Evolutionary conservation across 2,329 filamentous ascomycete genomes (phyloP), one percentile per base, ranked within the genome.

Genomic region (Trichoderma lentiforme): DNA sequence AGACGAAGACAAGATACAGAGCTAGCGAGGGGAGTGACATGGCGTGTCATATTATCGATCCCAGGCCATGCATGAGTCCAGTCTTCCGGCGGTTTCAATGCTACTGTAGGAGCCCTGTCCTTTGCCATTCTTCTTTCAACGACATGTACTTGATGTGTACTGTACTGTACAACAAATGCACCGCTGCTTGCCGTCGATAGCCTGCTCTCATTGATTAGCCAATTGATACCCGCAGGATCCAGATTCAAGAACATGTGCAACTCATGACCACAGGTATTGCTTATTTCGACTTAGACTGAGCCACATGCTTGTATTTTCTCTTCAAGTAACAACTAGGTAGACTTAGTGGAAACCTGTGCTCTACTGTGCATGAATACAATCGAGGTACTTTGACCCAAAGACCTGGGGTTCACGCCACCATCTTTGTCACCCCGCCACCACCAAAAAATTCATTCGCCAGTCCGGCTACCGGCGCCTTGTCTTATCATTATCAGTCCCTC

Each of bases 381-480:
- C 0, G n/a, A 21, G n/a, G 32, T 61, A 61, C 58, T 26, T 43
- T 12, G 57, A n/a, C 43, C 43, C 43, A 9, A 47, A 21, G 28
- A 60, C 65, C 32, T 65, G 39, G 65, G 34, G 65, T 39, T 68
- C 24, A 56, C 34, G 64, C 64, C 63, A 66, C 32, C 63, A 36
- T 60, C 28, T 34, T 26, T 51, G 24, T 57, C 64, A 57, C 64
- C 51, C 64, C 64, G 53, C 64, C 64, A 67, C 51, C 65, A 43
- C 53, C 36, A 47, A 8, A 60, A 69, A 69, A 69, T 32, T 43
- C 32, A 58, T 14, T 58, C 53, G n/a, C 34, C 53, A n/a, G 53
- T 28, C 65, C 65, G 53, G 53, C 51, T 58, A 58, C 65, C 65
- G 65, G 65, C 65, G 65, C 65, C 56, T 69, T 43, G 7, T 43